Base-by-base conservation (phyloP, 202 grass and related monocot genomes). In the Elaeis oleifera region DNA sequence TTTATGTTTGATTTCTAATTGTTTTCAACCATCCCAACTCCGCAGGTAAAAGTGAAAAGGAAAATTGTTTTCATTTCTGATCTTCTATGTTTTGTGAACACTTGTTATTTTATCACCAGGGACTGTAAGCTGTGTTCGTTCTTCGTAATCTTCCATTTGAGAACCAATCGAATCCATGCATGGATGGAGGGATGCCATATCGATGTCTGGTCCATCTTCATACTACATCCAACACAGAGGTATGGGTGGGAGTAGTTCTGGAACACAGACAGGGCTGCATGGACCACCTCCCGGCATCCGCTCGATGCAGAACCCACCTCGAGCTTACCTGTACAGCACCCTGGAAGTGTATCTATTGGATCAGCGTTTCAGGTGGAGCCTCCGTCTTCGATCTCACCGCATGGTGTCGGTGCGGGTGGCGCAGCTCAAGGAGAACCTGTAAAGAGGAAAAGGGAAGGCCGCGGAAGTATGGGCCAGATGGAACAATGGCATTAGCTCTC, bases 401-500 rank as follows among this genome's bases (percentile, higher is more conserved):
- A 78, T 83, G 51, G 18, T 57, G 67, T 70, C 73, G 49, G 58
- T 5, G 64, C 49, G 0, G 5, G 26, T 8, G 20, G 75, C 81
- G 70, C 48, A n/a, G 39, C 23, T 16, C 7, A 22, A 5, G 65
- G 69, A 5, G 61, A 75, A 21, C 74, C 54, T 1, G 64, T 92
- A 18, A 92, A 84, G 65, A 74, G 83, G 44, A 92, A 92, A 61
- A 25, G 88, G 88, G 88, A 16, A 63, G 88, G 56, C 88, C 84
- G 14, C 75, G 88, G 53, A 92, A 92, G 71, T 92, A 92, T 60
- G 84, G 80, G 16, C 80, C 84, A 2, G 84, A 92, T 59, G 88
- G 84, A 16, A 76, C 83, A 64, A 81, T 85, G 69, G 81, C 87
- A 50, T 54, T 49, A 19, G 20, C 77, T 17, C 74, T 86, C 51